Evolutionary conservation across 2,329 filamentous ascomycete species (phyloP), one percentile per base, ranked within the genome.

Genomic region (Phaeosphaeriaceae sp.): DNA sequence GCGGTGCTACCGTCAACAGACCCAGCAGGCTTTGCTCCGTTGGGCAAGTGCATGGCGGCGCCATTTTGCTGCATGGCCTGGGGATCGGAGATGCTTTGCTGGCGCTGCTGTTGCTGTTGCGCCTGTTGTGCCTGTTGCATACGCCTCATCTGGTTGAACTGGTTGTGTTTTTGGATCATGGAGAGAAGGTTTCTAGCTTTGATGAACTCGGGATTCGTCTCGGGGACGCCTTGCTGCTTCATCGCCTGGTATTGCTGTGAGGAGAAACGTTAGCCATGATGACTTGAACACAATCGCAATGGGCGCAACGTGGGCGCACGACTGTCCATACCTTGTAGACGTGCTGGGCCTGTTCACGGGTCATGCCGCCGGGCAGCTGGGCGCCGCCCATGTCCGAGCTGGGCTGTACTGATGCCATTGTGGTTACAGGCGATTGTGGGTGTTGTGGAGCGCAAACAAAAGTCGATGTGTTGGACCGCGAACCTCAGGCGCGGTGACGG

Each of bases 161-260:
- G 86, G 72, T 85, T 82, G 55, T 84, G 82, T 62, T 86, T 86
- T 67, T 92, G 90, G 54, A 97, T 86, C 67, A 84, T 88, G 40
- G 86, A 78, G 61, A 97, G 85, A 60, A 96, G 88, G 61, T 90
- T 88, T 53, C 92, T 89, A 31, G 89, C 86, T 79, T 95, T 96
- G 71, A 94, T 85, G 71, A 90, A 93, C 76, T 98, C 93, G 47
- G 94, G 94, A 71, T 98, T 93, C 56, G 85, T 90, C 56, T 88
- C 85, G 42, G 91, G 87, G 22, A 96, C 89, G 67, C 93, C 93
- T 70, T 89, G 85, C 55, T 91, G 86, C 79, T 94, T 95, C 91
- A 98, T 93, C 76, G 91, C 88, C 73, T 91, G 90, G 66, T 91
- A 95, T 85, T 92, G 93, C 93, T 97, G 71, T 50, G 48, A 40